Evolutionary conservation across 2,329 filamentous ascomycete genomes (phyloP), one percentile per base, ranked within the genome.

Genomic region (Penicillium griseofulvum): DNA sequence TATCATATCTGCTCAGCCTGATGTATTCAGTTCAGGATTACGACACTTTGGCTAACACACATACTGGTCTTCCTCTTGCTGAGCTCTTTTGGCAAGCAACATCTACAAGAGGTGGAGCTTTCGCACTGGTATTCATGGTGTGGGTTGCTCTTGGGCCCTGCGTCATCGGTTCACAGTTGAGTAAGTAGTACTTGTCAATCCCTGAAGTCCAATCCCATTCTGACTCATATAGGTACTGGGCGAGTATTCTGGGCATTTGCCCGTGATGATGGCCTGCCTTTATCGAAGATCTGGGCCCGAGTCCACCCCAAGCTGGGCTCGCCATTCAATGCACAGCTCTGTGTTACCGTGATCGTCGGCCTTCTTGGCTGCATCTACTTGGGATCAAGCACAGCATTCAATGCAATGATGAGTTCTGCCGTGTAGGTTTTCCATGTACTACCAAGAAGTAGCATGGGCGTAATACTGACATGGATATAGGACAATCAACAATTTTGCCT

Each of bases 371-470:
- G 78, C 34, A 84, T 90, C 36, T 88, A 88, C 54, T 79, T 89
- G 1, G 87, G 83, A n/a, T 85, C 79, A 34, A 81, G 77, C 2
- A 86, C 85, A 0, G 87, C 87, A 0, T 90, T 90, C 70, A 82
- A 83, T 44, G 85, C 86, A 0, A 71, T 72, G 70, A 65, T 72
- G 55, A 50, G 59, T 43, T 64, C 60, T 0, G 56, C 65, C 10
- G 63, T 65, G 63, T 64, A 57, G 14, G 52, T 39, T 12, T 14
- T n/a, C 28, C n/a, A 19, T 28, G 0, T 34, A 24, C 16, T 44
- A 10, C n/a, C 10, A 44, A 33, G 4, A n/a, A 19, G 9, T 10
- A 8, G 28, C 12, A 39, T 47, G 17, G 4, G 3, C 4, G 11
- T 10, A 14, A 11, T 14, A 17, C 44, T 51, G 14, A 49, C 16